A percentile compares a stretch with the other conserved stretches of the same genome.
Conservation (phyloP, 441 rosid species). For the Biscutella auriculata region DNA sequence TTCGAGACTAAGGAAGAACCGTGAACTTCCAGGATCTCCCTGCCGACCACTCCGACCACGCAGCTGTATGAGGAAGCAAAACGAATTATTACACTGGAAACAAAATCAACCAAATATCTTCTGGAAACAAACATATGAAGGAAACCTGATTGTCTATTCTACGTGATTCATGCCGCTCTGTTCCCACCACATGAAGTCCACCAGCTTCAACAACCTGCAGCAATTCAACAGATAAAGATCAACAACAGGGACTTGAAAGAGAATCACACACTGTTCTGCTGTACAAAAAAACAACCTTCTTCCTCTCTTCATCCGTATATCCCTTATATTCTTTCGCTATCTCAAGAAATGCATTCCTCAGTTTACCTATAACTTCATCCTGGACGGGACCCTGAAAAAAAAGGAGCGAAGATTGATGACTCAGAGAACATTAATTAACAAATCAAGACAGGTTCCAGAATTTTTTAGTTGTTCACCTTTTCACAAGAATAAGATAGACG, state of each 20-base stretch:
- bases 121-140: neutral
- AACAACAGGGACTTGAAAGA: neutral
- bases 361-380: constrained; percentile 78
- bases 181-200: constrained; percentile 91
- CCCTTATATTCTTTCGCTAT: constrained; percentile 68
- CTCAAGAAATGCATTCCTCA: constrained; percentile 64
- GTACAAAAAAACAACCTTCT: constrained; percentile 37
- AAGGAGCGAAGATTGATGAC: neutral
- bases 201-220: constrained; percentile 84
- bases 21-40: constrained; percentile 98
- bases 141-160: constrained; percentile 88
- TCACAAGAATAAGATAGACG: constrained; percentile 89
- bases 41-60: constrained; percentile 95
- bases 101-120: neutral
- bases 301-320: constrained; percentile 81
- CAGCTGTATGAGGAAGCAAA: constrained; percentile 35
- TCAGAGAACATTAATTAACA: neutral
- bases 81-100: neutral
- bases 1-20: constrained; percentile 92
- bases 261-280: neutral
- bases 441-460: neutral
- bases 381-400: constrained; percentile 77
- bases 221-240: constrained; percentile 3
- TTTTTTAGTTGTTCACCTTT: constrained; percentile 43
- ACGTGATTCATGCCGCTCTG: constrained; percentile 72